phyloP scores from a whole-genome alignment of 179 eudicot species.

The Spergularia azorica region DNA sequence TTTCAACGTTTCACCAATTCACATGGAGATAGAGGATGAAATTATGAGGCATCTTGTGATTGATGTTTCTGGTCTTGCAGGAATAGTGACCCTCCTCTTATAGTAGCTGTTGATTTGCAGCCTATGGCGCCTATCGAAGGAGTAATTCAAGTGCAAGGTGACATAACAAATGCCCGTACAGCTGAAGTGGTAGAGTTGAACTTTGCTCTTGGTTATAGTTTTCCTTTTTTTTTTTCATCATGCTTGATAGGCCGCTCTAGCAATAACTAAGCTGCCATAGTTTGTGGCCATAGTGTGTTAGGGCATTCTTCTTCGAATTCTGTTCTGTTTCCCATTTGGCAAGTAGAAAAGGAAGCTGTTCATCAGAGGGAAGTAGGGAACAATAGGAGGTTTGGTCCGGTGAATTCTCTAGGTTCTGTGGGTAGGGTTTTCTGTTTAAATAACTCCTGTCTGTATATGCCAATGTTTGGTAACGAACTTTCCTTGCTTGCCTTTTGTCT shows the following conservation, averaged over 20 bases:
- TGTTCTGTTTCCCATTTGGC: neutral
- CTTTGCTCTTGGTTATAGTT: slow-evolving; percentile 1
- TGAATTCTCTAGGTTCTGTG: no score
- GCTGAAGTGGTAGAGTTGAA: slow-evolving; percentile 76
- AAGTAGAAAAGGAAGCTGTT: neutral
- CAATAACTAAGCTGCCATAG: neutral
- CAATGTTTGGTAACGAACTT: neutral
- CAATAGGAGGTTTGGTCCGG: no score
- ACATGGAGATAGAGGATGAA: neutral
- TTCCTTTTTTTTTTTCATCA: neutral
- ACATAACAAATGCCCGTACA: slow-evolving; percentile 93
- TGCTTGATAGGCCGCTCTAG: no score
- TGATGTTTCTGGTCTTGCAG: slow-evolving; percentile 34
- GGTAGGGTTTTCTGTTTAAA: no score
- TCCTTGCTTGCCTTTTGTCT: neutral
- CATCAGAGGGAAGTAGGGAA: no score
- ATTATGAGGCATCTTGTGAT: neutral
- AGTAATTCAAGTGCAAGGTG: slow-evolving; percentile 98
- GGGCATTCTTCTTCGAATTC: slow-evolving; percentile 9
- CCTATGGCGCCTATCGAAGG: slow-evolving; percentile 99
- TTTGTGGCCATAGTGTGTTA: neutral
- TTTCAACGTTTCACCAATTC: neutral
- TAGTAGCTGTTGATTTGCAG: slow-evolving; percentile 98
- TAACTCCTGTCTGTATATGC: no score
- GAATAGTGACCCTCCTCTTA: slow-evolving; percentile 72